phyloP scores from a whole-genome alignment of 176 grass and related monocot genomes.

The Raddia guianensis region DNA sequence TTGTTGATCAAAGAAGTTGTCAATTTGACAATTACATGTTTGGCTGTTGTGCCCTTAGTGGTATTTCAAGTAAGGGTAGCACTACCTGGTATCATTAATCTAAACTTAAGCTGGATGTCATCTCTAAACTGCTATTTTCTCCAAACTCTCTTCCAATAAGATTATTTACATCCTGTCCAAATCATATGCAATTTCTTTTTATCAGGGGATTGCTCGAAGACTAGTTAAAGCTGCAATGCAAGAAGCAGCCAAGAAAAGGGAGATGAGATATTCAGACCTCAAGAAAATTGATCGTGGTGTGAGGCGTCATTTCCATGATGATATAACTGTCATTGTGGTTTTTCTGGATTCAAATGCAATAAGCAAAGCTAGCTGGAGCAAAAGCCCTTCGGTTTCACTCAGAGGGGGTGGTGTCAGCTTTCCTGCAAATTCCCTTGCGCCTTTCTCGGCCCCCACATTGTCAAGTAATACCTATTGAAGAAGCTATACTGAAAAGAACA shows the following conservation, averaged over 20 bases:
- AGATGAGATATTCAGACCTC: constrained; percentile 92
- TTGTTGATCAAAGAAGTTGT: neutral
- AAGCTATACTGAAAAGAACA: neutral
- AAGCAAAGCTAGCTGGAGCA: constrained; percentile 65
- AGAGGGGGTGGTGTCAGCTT: constrained; percentile 64
- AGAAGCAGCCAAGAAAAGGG: constrained; percentile 85
- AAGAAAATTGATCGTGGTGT: constrained; percentile 85
- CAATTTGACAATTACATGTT: neutral
- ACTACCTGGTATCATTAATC: neutral
- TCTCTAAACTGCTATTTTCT: neutral
- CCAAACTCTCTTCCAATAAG: neutral
- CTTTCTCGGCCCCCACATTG: constrained; percentile 52
- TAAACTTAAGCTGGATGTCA: neutral
- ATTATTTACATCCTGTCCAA: constrained; percentile 15
- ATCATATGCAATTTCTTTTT: constrained; percentile 16
- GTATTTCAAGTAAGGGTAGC: neutral
- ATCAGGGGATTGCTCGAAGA: constrained; percentile 68
- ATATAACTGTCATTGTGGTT: constrained; percentile 71
- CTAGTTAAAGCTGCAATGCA: constrained; percentile 71
- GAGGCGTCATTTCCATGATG: constrained; percentile 81
- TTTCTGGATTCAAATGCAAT: constrained; percentile 66
- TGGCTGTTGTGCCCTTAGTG: neutral
- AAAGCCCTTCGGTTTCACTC: constrained; percentile 46
- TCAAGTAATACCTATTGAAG: constrained; percentile 48
- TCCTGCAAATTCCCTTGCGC: constrained; percentile 59